Percentiles rank a stretch among this genome's conserved stretches.
Evolutionary conservation across 2,329 filamentous ascomycete species (phyloP).

Genomic region (Bipolaris gigantea): DNA sequence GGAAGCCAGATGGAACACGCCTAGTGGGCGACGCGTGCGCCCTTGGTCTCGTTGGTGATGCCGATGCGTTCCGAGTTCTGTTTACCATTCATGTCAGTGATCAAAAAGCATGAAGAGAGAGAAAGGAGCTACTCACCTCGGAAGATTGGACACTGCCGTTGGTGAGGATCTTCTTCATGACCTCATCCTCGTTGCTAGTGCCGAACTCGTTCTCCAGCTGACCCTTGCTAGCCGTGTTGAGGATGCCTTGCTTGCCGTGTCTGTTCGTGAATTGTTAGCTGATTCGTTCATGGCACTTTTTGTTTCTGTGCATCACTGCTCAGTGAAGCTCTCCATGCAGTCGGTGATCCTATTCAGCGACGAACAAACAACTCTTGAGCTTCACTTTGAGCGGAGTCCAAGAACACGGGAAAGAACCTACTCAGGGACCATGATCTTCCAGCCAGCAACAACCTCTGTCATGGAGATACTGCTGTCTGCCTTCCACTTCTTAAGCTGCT

Average conservation of each 20-base stretch:
- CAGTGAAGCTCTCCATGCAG: background rate
- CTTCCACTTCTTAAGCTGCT: conserved; percentile 79
- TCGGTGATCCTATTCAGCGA: background rate
- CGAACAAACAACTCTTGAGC: background rate
- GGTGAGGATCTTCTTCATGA: conserved; percentile 79
- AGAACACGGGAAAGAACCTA: conserved; percentile 53
- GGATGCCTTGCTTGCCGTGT: conserved; percentile 80
- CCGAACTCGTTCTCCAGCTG: conserved; percentile 85
- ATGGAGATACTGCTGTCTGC: conserved; percentile 76
- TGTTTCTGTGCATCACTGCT: background rate
- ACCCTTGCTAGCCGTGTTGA: conserved; percentile 74
- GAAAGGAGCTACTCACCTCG: conserved; percentile 23
- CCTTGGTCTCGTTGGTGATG: conserved; percentile 48
- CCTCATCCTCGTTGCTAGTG: conserved; percentile 75
- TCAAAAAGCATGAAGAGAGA: background rate
- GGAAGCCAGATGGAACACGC: background rate
- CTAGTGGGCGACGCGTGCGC: conserved; percentile 40
- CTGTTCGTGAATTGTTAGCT: conserved; percentile 49
- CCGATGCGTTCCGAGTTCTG: conserved; percentile 48
- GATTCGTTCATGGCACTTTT: background rate
- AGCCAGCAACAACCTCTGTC: conserved; percentile 81
- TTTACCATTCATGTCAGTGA: conserved; percentile 8
- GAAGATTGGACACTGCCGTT: conserved; percentile 58
- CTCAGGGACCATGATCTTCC: conserved; percentile 89
- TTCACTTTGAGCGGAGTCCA: background rate